Evolutionary conservation across 1,284 basidiomycete genomes (phyloP), one percentile per base, ranked within the genome.

Genomic region (Phlebopus sp.): DNA sequence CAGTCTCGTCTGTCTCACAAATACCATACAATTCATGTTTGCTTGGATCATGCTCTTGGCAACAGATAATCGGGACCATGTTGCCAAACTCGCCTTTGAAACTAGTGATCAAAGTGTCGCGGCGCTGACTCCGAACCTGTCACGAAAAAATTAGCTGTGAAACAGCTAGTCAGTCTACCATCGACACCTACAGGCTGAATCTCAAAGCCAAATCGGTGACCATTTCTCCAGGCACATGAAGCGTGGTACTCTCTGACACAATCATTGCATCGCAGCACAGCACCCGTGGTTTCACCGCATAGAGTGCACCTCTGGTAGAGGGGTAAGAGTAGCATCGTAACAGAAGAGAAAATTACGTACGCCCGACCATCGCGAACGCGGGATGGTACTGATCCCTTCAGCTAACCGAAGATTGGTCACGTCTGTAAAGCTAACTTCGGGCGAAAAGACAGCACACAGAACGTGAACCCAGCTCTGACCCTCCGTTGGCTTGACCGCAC

Each of bases 381-480:
- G 75, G 39, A 96, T 78, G 1, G 79, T 79, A 59, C 85, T 90
- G 43, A 95, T 78, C n/a, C 92, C 92, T 68, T 98, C 96, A 11
- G 92, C 89, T 11, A 84, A 69, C 42, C 86, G 83, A 45, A 96
- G 72, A 38, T 78, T 77, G 10, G 71, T 59, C 0, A 88, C 77
- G 64, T 94, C 86, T 18, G 88, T 86, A 66, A 87, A 96, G 15
- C 74, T 75, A 6, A 95, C 72, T 59, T 97, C 94, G 3, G 88
- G 86, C 27, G 86, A 82, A 70, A 93, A 98, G 1, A 90, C 81
- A 1, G 94, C 82, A 69, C 96, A 98, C 1, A 97, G 67, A 17
- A 94, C 74, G 64, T 99, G 96, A 1, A 85, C 85, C 92, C 93
- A 97, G 52, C 91, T 90, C 67, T 90, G 87, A 21, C 91, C 89